phyloP scores from a whole-genome alignment of 2,329 filamentous ascomycete genomes.

The Diatrype stigma region DNA sequence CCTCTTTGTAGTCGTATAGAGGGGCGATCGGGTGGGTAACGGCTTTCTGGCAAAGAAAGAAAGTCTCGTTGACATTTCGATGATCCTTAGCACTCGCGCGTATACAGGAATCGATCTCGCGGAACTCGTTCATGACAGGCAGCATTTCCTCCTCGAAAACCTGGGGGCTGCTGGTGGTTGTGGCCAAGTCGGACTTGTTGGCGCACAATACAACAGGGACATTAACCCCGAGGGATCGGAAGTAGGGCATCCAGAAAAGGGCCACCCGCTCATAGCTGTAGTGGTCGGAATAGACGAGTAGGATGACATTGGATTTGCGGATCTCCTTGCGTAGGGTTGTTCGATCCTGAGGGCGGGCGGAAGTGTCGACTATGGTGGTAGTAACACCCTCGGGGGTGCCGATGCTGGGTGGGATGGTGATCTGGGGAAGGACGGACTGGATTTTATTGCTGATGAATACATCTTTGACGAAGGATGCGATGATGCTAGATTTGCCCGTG shows the following conservation, averaged over 20 bases:
- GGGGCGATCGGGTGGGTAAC: slow-evolving; percentile 96
- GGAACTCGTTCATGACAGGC: slow-evolving; percentile 96
- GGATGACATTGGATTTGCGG: slow-evolving; percentile 92
- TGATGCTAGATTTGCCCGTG: slow-evolving; percentile 89
- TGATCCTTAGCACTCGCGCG: slow-evolving; percentile 88
- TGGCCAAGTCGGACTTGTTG: slow-evolving; percentile 90
- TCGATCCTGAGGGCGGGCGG: slow-evolving; percentile 88
- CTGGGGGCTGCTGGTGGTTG: slow-evolving; percentile 71
- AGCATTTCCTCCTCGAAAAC: slow-evolving; percentile 97
- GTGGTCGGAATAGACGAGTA: slow-evolving; percentile 95
- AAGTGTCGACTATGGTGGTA: slow-evolving; percentile 96
- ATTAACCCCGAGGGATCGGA: slow-evolving; percentile 95
- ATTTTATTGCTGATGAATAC: slow-evolving; percentile 96
- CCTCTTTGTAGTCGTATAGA: slow-evolving; percentile 94
- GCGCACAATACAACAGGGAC: slow-evolving; percentile 95
- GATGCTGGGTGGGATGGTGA: slow-evolving; percentile 89
- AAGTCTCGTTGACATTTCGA: slow-evolving; percentile 91
- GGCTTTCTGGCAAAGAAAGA: slow-evolving; percentile 97
- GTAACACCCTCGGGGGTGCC: slow-evolving; percentile 95
- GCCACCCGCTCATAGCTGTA: slow-evolving; percentile 98
- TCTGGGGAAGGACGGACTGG: slow-evolving; percentile 87
- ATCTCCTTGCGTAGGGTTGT: slow-evolving; percentile 89
- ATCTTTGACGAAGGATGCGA: slow-evolving; percentile 94
- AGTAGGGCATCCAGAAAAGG: slow-evolving; percentile 98
- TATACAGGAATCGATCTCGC: slow-evolving; percentile 98